These are phyloP conservation scores for Panaeolus papilionaceus DNA, from an alignment of 768 basidiomycete genomes.

Conservation along the genomic window DNA sequence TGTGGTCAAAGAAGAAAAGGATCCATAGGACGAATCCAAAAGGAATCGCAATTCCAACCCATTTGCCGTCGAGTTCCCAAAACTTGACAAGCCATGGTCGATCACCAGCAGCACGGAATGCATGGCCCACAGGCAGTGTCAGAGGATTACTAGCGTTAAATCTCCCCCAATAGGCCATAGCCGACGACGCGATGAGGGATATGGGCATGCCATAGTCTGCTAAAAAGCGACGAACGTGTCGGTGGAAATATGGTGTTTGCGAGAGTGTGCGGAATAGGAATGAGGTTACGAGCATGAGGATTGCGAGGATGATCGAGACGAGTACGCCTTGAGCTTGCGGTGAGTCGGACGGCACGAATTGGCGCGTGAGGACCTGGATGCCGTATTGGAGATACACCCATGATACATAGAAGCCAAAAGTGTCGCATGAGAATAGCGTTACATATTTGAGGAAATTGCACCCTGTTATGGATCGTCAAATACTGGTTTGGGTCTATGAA, in stretches of 20 bases:
- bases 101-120: slow-evolving; percentile 75
- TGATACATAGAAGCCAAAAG: slow-evolving; percentile 92
- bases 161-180: slow-evolving; percentile 86
- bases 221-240: slow-evolving; percentile 75
- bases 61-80: slow-evolving; percentile 88
- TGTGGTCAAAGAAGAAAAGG: slow-evolving; percentile 95
- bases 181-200: slow-evolving; percentile 76
- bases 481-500: not conserved
- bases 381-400: slow-evolving; percentile 93
- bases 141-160: slow-evolving; percentile 65
- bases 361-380: slow-evolving; percentile 81
- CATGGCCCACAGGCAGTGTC: slow-evolving; percentile 71
- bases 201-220: slow-evolving; percentile 94
- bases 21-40: slow-evolving; percentile 91
- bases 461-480: slow-evolving; percentile 46
- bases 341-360: slow-evolving; percentile 50
- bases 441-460: slow-evolving; percentile 88
- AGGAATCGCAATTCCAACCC: slow-evolving; percentile 88
- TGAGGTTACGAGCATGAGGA: slow-evolving; percentile 77
- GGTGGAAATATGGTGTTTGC: slow-evolving; percentile 69
- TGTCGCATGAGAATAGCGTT: slow-evolving; percentile 90
- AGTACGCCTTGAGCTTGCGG: slow-evolving; percentile 53
- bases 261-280: slow-evolving; percentile 78
- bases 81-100: slow-evolving; percentile 87
- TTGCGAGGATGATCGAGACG: slow-evolving; percentile 74